Base-by-base conservation (phyloP, 2,329 filamentous ascomycete genomes). In the Domatiomyces catenatus region DNA sequence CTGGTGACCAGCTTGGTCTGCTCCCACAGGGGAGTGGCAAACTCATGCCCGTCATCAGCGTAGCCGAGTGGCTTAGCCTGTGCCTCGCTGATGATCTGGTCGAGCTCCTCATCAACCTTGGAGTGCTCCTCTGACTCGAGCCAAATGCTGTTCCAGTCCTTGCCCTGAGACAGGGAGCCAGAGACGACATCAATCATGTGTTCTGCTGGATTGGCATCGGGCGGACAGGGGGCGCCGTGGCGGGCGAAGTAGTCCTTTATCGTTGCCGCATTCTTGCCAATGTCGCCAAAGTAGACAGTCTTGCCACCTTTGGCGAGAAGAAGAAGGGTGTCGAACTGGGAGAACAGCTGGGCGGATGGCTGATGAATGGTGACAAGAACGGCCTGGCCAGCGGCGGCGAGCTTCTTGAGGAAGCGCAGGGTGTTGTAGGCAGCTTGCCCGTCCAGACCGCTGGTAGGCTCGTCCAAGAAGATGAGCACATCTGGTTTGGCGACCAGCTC, bases 351-450 rank as follows among this genome's bases (percentile, higher is more conserved):
- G 8, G 86, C 84, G 55, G 88, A 90, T 2, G 88, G 88, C 64
- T 94, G 88, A 65, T 94, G 88, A 56, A 94, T 94, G 0, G 88
- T 94, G 68, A 86, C 92, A 2, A 94, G 75, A 58, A 94, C 86
- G 5, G 87, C 87, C 64, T 94, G 88, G 1, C 87, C 88, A 2
- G 84, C 83, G 42, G 78, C 75, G 1, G 79, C 76, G 1, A 83
- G 67, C 58, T 80, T 80, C 4, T 76, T 71, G 5, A 83, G 64
- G 53, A 83, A 79, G 0, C 75, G 71, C 5, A 80, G 70, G 52
- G 81, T 81, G 57, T 79, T 77, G 56, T 75, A 81, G 1, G 84
- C 75, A 4, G 81, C 80, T 47, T 81, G 75, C 2, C 80, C 80
- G 56, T 87, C 83, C 0, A 87, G 70, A n/a, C 79, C 79, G 0